phyloP scores from a whole-genome alignment of 1,284 basidiomycete species.

The Microbotryum saponariae region DNA sequence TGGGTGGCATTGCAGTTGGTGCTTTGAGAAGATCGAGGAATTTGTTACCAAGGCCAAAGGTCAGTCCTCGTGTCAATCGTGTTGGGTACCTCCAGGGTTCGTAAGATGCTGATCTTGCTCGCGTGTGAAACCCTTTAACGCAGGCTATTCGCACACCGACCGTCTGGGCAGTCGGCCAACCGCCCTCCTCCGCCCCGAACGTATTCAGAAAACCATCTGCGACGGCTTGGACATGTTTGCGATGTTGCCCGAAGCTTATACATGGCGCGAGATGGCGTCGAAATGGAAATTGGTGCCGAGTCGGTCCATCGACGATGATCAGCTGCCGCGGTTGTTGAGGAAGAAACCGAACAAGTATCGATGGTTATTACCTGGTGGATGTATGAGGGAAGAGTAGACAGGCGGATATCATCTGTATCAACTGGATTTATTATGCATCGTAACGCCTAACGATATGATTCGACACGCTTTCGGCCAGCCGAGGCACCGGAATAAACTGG shows the following conservation, averaged over 20 bases:
- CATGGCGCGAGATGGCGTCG: conserved; percentile 36
- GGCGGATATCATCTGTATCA: conserved; percentile 3
- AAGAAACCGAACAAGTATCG: conserved; percentile 50
- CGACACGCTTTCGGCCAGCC: too few species aligned
- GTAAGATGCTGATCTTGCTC: neutral
- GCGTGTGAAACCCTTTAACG: neutral
- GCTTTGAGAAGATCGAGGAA: conserved; percentile 56
- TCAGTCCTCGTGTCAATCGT: neutral
- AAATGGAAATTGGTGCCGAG: conserved; percentile 28
- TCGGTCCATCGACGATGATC: conserved; percentile 48
- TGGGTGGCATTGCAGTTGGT: conserved; percentile 54
- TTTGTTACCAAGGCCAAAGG: conserved; percentile 55
- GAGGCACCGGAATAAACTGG: too few species aligned
- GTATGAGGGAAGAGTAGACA: conserved; percentile 38
- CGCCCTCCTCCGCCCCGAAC: conserved; percentile 48
- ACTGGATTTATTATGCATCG: too few species aligned
- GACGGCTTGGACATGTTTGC: conserved; percentile 54
- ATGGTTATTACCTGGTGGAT: conserved; percentile 57
- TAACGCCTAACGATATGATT: too few species aligned
- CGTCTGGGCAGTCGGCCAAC: conserved; percentile 50
- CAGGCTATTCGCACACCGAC: conserved; percentile 58
- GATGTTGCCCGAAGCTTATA: conserved; percentile 60
- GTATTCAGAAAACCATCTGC: conserved; percentile 57
- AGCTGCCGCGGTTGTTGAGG: conserved; percentile 51
- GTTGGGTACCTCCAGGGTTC: too few species aligned